Evolutionary conservation across 192 early-diverging fungal genomes (phyloP), one percentile per base, ranked within the genome.

Genomic region (Gaertneriomyces semiglobifer): DNA sequence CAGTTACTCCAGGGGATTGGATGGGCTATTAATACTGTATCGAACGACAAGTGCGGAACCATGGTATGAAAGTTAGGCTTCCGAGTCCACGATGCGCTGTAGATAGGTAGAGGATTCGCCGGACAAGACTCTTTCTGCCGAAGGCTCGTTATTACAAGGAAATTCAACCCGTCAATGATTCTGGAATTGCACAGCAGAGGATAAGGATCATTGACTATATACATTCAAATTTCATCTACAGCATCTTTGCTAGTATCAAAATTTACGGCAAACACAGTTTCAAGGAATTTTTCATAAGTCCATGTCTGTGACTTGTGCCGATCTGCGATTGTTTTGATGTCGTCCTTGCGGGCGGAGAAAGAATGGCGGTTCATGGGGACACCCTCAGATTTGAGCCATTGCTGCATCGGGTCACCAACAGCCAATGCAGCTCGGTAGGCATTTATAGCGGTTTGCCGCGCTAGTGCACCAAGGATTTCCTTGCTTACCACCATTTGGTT

Each of bases 371-470:
- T 57, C 20, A 57, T 16, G 18, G 55, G 55, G 3, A 57, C 38
- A 12, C 55, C 55, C 14, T 14, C 55, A 12, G 39, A 12, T 39
- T 38, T 14, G 6, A 18, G n/a, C 50, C 20, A 20, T 33, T 57
- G 18, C 39, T 66, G 58, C 57, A 52, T 60, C 16, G 55, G 55
- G 8, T 60, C 58, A 4, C 64, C 64, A 14, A 60, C 50, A 8
- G 66, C 66, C 8, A 68, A 43, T 39, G 66, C 58, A 7, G 66
- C 66, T 10, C 70, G 60, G 64, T 82, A 83, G 1, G 92, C 94
- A 66, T 90, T 82, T 41, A 95, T 84, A 4, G 92, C 93, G 2
- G 93, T 94, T 19, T 83, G 74, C 33, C 95, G 77, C 0, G 94
- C 91, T 2, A 95, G 75, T 12, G 84, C 79, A 1, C 91, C 90